These are phyloP conservation scores for Plasmodium coatneyi DNA, from an alignment of 169 alveolate genomes.

Conservation along the genomic window DNA sequence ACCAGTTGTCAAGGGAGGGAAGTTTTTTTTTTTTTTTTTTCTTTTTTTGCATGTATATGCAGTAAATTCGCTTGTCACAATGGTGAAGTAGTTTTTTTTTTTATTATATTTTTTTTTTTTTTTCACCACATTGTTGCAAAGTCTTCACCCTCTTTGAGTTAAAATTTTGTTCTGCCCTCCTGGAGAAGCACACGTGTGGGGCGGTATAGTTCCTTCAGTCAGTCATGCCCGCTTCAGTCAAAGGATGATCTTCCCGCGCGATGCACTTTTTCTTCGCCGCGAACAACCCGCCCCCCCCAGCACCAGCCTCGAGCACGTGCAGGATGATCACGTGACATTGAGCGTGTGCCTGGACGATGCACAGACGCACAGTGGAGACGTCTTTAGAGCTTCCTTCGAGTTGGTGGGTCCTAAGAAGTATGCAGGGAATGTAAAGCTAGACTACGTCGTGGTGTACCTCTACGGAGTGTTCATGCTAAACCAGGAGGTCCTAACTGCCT, in stretches of 20 bases:
- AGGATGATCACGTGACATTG: slow-evolving; percentile 10
- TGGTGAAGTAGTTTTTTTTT: background rate
- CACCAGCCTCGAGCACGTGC: background rate
- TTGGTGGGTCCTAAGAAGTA: slow-evolving; percentile 21
- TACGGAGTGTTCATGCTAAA: slow-evolving; percentile 43
- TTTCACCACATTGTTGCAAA: background rate
- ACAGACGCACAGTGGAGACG: slow-evolving; percentile 35
- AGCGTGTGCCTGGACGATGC: slow-evolving; percentile 22
- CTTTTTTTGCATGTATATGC: too few relatives aligned
- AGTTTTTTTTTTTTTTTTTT: too few relatives aligned
- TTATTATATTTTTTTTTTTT: too few relatives aligned
- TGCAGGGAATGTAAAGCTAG: slow-evolving; percentile 16
- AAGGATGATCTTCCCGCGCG: background rate
- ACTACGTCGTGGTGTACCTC: slow-evolving; percentile 29
- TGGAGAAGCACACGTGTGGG: background rate
- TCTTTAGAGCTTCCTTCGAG: slow-evolving; percentile 21
- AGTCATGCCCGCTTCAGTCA: background rate
- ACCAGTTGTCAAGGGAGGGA: background rate
- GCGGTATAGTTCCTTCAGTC: background rate
- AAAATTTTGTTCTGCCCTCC: background rate
- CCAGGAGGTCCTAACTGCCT: background rate
- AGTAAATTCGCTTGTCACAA: background rate
- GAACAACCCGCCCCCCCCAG: background rate
- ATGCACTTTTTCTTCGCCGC: slow-evolving; percentile 36
- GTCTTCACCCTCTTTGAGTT: background rate